Conservation (phyloP, 495 filamentous ascomycete species). For the Trichoderma parareesei region DNA sequence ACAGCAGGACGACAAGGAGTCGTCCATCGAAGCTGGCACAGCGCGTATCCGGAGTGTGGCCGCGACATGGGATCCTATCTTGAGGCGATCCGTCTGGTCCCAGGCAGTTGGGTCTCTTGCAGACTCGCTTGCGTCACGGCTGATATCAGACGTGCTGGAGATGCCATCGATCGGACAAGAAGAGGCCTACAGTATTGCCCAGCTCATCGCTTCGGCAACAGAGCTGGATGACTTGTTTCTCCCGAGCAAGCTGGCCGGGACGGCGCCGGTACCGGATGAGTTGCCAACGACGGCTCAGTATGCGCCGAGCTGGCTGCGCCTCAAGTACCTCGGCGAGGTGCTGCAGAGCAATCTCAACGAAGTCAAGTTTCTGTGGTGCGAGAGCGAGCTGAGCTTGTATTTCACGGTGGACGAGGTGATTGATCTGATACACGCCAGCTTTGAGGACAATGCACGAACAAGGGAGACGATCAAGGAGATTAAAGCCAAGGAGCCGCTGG, state of each 20-base stretch:
- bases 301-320: conserved; percentile 74
- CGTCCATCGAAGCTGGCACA: conserved; percentile 60
- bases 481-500: conserved; percentile 29
- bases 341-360: conserved; percentile 84
- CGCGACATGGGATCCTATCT: conserved; percentile 66
- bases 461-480: conserved; percentile 75
- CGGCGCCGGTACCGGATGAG: conserved; percentile 22
- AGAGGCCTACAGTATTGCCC: conserved; percentile 71
- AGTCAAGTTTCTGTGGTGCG: conserved; percentile 79
- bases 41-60: conserved; percentile 61
- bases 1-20: conserved; percentile 55
- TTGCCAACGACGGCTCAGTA: conserved; percentile 71
- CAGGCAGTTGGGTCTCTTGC: conserved; percentile 80
- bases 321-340: conserved; percentile 83
- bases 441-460: conserved; percentile 78
- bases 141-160: conserved; percentile 80
- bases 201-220: conserved; percentile 61
- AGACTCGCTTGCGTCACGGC: conserved; percentile 69
- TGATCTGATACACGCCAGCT: conserved; percentile 79
- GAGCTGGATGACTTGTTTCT: conserved; percentile 68
- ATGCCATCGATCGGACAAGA: conserved; percentile 77
- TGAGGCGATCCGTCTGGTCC: conserved; percentile 72
- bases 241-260: conserved; percentile 33
- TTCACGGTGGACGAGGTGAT: conserved; percentile 79
- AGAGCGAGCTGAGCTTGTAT: conserved; percentile 75